A percentile compares a stretch with the other conserved stretches of the same genome.
Conservation (phyloP, 768 basidiomycete species). For the Termitomyces titanicus region DNA sequence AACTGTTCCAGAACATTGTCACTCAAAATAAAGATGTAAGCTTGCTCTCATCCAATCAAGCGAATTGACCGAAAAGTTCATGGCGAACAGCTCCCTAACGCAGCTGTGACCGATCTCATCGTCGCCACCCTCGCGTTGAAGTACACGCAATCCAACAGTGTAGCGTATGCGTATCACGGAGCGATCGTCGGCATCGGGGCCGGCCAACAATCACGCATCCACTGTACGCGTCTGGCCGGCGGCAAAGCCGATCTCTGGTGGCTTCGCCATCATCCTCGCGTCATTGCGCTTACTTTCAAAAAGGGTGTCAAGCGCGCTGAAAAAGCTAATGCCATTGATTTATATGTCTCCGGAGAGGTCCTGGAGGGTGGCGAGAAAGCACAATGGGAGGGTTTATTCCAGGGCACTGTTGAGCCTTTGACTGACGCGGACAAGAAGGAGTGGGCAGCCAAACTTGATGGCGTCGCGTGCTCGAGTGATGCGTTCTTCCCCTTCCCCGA, state of each 20-base stretch:
- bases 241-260: constrained; percentile 99
- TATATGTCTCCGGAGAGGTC: constrained; percentile 88
- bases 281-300: constrained; percentile 91
- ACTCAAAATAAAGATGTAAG: constrained; percentile 82
- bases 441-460: constrained; percentile 73
- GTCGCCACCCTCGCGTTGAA: constrained; percentile 96
- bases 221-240: constrained; percentile 97
- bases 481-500: constrained; percentile 99
- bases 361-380: constrained; percentile 85
- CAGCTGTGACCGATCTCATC: constrained; percentile 86
- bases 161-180: constrained; percentile 90
- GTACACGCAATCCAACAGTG: constrained; percentile 99
- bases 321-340: constrained; percentile 96
- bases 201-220: constrained; percentile 97
- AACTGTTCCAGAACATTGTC: constrained; percentile 85
- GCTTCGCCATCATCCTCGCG: constrained; percentile 94
- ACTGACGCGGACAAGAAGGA: constrained; percentile 65
- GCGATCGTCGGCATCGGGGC: constrained; percentile 95
- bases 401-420: constrained; percentile 61
- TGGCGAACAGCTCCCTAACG: constrained; percentile 57
- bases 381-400: constrained; percentile 91
- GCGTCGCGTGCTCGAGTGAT: constrained; percentile 91
- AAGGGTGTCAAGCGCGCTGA: constrained; percentile 97
- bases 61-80: neutral
- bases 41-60: neutral